phyloP scores from a whole-genome alignment of 768 basidiomycete genomes.

The Trametes gibbosa region DNA sequence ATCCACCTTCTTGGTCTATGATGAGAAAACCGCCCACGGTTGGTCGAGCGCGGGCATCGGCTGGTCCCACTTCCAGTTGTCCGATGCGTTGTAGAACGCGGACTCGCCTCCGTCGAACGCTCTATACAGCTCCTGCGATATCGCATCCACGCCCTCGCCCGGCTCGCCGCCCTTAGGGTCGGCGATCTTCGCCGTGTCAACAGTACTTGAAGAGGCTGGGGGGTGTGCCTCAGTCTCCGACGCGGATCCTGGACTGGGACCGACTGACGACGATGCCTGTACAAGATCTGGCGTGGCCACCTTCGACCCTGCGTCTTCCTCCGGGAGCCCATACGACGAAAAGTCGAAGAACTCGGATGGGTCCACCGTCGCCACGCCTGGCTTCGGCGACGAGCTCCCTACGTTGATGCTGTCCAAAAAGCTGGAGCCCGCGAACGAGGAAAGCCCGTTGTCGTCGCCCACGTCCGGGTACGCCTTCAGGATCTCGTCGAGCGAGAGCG shows the following conservation, averaged over 20 bases:
- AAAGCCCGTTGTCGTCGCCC: constrained; percentile 35
- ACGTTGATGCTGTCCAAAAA: constrained; percentile 28
- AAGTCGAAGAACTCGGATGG: constrained; percentile 69
- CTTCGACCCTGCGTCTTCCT: constrained; percentile 60
- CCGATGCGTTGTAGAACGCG: constrained; percentile 52
- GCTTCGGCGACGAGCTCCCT: constrained; percentile 31
- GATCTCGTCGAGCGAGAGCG: constrained; percentile 61
- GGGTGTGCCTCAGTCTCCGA: constrained; percentile 57
- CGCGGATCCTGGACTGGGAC: constrained; percentile 74
- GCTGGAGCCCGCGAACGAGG: constrained; percentile 29
- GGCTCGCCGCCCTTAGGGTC: constrained; percentile 49
- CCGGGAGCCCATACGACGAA: constrained; percentile 52
- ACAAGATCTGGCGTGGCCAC: constrained; percentile 75
- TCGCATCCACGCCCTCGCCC: constrained; percentile 41
- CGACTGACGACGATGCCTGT: constrained; percentile 61
- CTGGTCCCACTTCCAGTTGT: constrained; percentile 73
- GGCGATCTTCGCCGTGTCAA: constrained; percentile 38
- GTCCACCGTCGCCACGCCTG: constrained; percentile 36
- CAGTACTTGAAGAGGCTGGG: constrained; percentile 38
- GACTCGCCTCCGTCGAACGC: constrained; percentile 78
- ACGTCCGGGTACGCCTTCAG: constrained; percentile 49
- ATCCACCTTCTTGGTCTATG: constrained; percentile 26
- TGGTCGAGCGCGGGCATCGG: constrained; percentile 62
- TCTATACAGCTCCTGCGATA: constrained; percentile 59
- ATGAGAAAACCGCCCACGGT: constrained; percentile 71